phyloP scores from a whole-genome alignment of 306 rosid genomes.

The Bauhinia variegata region DNA sequence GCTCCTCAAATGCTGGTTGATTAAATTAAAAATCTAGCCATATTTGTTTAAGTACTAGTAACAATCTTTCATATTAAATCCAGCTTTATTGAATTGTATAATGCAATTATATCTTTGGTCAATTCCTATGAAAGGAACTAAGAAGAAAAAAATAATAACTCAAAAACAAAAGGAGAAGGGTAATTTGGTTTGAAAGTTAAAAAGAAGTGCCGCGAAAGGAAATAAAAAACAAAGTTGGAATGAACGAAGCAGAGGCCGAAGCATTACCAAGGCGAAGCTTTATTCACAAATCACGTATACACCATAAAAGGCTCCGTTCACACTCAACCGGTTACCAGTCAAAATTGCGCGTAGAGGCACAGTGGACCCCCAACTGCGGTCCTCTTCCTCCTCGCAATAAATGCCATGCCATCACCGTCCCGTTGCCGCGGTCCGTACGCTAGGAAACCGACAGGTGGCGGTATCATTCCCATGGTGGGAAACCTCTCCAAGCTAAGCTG shows the following conservation, averaged over 20 bases:
- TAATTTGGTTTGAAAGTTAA: slow-evolving; percentile 14
- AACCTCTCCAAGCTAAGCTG: slow-evolving; percentile 64
- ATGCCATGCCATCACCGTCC: slow-evolving; percentile 44
- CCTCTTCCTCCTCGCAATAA: slow-evolving; percentile 42
- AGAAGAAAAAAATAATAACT: no score
- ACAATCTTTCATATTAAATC: background rate
- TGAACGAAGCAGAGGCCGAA: slow-evolving; percentile 13
- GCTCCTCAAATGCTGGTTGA: no score
- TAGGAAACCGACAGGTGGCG: slow-evolving; percentile 58
- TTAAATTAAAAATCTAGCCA: no score
- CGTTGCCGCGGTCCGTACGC: slow-evolving; percentile 45
- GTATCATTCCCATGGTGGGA: slow-evolving; percentile 63
- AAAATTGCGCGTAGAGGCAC: slow-evolving; percentile 59
- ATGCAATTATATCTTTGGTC: no score
- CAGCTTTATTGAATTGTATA: no score
- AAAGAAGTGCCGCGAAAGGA: slow-evolving; percentile 21
- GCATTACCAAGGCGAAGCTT: slow-evolving; percentile 32
- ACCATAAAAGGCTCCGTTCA: slow-evolving; percentile 34
- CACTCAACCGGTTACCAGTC: slow-evolving; percentile 69
- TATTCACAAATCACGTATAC: slow-evolving; percentile 52
- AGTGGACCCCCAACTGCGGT: slow-evolving; percentile 49
- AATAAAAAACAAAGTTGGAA: background rate
- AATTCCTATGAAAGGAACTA: no score
- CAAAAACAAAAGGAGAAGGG: background rate
- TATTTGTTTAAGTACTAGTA: no score